These are phyloP conservation scores for Daldinia bambusicola DNA, from an alignment of 495 filamentous ascomycete species.

Conservation along the genomic window DNA sequence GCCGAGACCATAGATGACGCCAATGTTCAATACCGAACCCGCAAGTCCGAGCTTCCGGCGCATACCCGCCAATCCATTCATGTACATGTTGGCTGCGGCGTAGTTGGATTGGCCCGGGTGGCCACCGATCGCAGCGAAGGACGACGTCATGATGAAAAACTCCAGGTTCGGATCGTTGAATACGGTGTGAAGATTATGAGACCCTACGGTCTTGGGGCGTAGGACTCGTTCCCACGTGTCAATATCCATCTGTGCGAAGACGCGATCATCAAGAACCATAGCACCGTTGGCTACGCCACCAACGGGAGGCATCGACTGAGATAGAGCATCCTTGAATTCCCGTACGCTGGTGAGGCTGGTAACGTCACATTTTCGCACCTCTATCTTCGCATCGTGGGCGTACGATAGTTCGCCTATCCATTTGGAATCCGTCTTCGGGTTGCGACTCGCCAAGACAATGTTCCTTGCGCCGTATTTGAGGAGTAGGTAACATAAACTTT, in stretches of 20 bases:
- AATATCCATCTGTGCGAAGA: conserved; percentile 59
- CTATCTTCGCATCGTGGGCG: conserved; percentile 45
- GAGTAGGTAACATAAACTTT: conserved; percentile 69
- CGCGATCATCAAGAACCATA: conserved; percentile 63
- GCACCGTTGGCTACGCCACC: conserved; percentile 64
- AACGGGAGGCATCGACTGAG: conserved; percentile 48
- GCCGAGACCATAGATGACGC: conserved; percentile 66
- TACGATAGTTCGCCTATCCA: conserved; percentile 58
- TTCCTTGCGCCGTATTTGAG: conserved; percentile 62
- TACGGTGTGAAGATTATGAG: conserved; percentile 51
- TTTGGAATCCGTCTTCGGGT: conserved; percentile 57
- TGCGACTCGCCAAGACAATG: conserved; percentile 67
- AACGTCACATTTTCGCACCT: conserved; percentile 53
- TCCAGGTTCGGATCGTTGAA: conserved; percentile 52
- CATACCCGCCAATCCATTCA: conserved; percentile 56
- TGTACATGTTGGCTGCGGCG: conserved; percentile 66
- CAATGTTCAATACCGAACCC: conserved; percentile 65
- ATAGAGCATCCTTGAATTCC: conserved; percentile 46
- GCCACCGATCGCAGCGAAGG: conserved; percentile 58
- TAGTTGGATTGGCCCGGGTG: conserved; percentile 65
- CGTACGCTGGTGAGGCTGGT: conserved; percentile 45
- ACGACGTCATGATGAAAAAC: conserved; percentile 63
- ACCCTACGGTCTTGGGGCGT: conserved; percentile 58
- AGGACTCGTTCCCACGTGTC: conserved; percentile 54
- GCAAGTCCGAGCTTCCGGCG: conserved; percentile 49